Conservation (phyloP, 2,329 filamentous ascomycete genomes). For the Trichoderma endophyticum region DNA sequence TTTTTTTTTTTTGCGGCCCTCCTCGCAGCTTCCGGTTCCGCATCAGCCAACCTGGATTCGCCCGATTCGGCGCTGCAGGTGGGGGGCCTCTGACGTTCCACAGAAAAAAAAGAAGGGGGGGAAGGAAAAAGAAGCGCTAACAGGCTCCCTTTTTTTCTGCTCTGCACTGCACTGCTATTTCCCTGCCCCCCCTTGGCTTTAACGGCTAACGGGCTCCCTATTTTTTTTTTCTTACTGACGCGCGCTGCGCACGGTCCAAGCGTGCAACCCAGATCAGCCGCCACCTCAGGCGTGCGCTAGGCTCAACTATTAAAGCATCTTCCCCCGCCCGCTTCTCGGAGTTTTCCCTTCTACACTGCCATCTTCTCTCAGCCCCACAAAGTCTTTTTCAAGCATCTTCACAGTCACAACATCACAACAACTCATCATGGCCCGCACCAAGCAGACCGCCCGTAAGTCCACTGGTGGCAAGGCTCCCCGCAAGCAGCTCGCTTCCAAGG, state of each 20-base stretch:
- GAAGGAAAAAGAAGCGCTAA: not conserved
- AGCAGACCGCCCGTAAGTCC: conserved; percentile 71
- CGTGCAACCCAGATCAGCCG: conserved; percentile 37
- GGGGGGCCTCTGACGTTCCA: not conserved
- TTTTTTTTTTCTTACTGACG: conserved; percentile 19
- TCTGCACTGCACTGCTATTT: not conserved
- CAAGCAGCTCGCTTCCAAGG: conserved; percentile 99
- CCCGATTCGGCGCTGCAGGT: not conserved
- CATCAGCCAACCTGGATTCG: not conserved
- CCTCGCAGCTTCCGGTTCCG: not conserved
- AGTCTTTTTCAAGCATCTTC: conserved; percentile 25
- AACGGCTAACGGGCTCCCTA: not conserved
- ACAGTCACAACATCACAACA: conserved; percentile 32
- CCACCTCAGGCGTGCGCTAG: conserved; percentile 28
- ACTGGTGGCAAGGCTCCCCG: conserved; percentile 75
- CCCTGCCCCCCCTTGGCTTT: not conserved
- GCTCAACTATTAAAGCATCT: conserved; percentile 41
- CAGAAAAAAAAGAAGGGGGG: not conserved
- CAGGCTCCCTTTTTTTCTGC: conserved; percentile 23
- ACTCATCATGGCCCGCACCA: conserved; percentile 60
- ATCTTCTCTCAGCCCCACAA: conserved; percentile 28
- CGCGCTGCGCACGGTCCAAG: conserved; percentile 26
- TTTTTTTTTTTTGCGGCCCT: not conserved
- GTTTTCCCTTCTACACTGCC: conserved; percentile 44
- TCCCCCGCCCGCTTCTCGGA: conserved; percentile 41